Conservation (phyloP, 176 grass and related monocot species). For the Coix lacrymajobi region DNA sequence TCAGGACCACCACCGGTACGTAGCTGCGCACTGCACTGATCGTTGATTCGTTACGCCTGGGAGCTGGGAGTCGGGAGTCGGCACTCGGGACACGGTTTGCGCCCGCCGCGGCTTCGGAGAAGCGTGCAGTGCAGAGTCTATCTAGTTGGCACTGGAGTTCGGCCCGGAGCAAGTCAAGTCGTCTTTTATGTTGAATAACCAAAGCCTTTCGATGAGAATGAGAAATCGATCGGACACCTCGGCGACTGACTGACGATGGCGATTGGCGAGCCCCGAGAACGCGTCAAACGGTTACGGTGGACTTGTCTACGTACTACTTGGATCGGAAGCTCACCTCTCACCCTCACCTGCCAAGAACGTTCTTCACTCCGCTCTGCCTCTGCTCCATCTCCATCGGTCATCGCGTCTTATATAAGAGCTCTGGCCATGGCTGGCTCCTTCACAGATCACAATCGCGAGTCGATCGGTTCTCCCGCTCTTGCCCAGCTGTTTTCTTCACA, state of each 20-base stretch:
- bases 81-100: too few species aligned
- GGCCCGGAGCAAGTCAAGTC: background rate
- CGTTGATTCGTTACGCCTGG: too few species aligned
- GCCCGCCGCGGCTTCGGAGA: too few species aligned
- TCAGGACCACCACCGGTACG: too few species aligned
- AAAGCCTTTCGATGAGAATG: background rate
- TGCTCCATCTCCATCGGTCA: too few species aligned
- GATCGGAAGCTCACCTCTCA: background rate
- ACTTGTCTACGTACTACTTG: background rate
- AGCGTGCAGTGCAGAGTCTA: too few species aligned
- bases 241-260: background rate
- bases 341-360: background rate
- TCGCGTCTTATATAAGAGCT: slow-evolving; percentile 4
- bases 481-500: too few species aligned
- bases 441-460: background rate
- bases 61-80: too few species aligned
- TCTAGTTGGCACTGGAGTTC: too few species aligned
- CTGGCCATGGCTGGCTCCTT: background rate
- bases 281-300: background rate
- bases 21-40: too few species aligned
- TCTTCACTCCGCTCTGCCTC: background rate
- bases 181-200: background rate
- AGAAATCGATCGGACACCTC: background rate
- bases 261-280: background rate
- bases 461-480: background rate